phyloP scores from a whole-genome alignment of 108 stramenopile species.

The Cyclostephanos tholiformis region DNA sequence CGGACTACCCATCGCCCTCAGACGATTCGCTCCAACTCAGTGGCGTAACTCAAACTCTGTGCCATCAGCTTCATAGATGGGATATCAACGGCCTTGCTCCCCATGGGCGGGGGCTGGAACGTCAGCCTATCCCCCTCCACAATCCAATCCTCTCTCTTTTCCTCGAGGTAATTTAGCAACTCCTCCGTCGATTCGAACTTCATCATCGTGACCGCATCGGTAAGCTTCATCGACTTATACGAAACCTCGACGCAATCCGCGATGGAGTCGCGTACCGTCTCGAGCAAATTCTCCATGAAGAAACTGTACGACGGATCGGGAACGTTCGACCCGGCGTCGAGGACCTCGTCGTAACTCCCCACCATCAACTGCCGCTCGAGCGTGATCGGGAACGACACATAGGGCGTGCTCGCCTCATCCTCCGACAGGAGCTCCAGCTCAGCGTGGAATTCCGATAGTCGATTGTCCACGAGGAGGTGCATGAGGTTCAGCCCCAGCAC shows the following conservation, averaged over 20 bases:
- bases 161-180: constrained; percentile 73
- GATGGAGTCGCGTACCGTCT: constrained; percentile 85
- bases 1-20: constrained; percentile 37
- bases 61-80: constrained; percentile 81
- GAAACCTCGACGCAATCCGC: constrained; percentile 88
- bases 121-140: constrained; percentile 61
- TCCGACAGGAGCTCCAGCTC: constrained; percentile 84
- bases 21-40: constrained; percentile 91
- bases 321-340: constrained; percentile 52
- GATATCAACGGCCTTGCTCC: constrained; percentile 72
- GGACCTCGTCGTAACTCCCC: constrained; percentile 82
- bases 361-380: constrained; percentile 90
- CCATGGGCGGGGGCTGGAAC: constrained; percentile 65
- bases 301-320: constrained; percentile 79
- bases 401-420: constrained; percentile 62
- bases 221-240: constrained; percentile 68
- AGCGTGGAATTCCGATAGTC: constrained; percentile 89
- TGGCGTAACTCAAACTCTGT: constrained; percentile 86
- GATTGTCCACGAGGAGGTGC: constrained; percentile 86
- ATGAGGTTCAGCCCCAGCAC: constrained; percentile 86
- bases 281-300: constrained; percentile 77
- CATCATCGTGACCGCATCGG: constrained; percentile 79
- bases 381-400: constrained; percentile 79
- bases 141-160: constrained; percentile 86
- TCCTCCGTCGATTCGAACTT: constrained; percentile 69